These are phyloP conservation scores for Mortierella alpina DNA, from an alignment of 192 early-diverging fungal genomes.

Conservation along the genomic window DNA sequence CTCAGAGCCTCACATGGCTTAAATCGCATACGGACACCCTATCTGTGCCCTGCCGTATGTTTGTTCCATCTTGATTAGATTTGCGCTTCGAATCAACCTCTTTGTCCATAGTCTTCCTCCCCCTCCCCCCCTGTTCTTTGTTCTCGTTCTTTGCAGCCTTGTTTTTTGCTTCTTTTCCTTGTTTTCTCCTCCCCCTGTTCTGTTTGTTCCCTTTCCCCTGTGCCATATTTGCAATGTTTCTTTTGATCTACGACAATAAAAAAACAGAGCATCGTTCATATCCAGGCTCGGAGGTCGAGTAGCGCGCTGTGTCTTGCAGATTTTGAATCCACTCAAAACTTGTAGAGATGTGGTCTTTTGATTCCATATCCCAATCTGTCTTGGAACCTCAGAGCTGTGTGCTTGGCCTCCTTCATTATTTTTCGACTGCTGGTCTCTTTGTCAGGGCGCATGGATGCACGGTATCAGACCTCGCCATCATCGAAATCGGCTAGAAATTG, in stretches of 20 bases:
- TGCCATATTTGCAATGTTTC: conserved; percentile 1
- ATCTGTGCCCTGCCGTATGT: not conserved
- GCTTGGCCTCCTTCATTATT: no score
- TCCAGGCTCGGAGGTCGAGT: not conserved
- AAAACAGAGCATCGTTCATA: conserved; percentile 2
- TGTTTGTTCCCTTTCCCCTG: not conserved
- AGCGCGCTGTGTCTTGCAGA: not conserved
- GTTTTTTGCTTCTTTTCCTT: not conserved
- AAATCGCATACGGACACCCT: not conserved
- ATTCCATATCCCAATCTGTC: no score
- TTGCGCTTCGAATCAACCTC: not conserved
- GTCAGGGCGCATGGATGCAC: no score
- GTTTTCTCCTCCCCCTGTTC: not conserved
- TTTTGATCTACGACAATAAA: conserved; percentile 1
- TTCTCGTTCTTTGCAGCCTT: not conserved
- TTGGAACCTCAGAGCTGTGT: no score
- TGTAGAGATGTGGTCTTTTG: no score
- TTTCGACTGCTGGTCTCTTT: no score
- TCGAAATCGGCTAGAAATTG: no score
- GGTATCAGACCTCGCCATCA: no score
- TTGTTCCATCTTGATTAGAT: conserved; percentile 3
- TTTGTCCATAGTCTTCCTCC: conserved; percentile 4
- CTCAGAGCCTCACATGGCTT: conserved; percentile 17
- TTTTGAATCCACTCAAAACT: no score
- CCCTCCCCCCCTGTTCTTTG: not conserved